These are phyloP conservation scores for Aspergillus felis DNA, from an alignment of 2,329 filamentous ascomycete genomes.

Conservation along the genomic window DNA sequence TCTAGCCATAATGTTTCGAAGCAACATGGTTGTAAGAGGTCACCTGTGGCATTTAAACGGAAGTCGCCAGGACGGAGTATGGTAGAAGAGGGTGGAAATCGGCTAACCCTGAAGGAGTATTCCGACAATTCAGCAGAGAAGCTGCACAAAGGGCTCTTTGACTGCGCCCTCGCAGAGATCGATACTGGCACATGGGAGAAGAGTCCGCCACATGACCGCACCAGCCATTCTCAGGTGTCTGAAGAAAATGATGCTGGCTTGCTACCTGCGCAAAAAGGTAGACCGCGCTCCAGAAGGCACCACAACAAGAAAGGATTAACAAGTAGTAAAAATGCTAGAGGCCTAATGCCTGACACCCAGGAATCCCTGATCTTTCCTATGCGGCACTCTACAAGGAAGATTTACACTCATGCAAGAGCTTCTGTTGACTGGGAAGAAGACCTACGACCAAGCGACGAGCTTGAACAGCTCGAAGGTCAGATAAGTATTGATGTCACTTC, in stretches of 20 bases:
- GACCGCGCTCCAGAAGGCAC: not conserved
- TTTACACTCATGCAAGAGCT: constrained; percentile 12
- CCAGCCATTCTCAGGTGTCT: not conserved
- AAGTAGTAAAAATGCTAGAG: not conserved
- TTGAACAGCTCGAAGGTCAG: not conserved
- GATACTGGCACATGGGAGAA: not conserved
- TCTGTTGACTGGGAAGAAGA: constrained; percentile 31
- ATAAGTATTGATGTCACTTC: constrained; percentile 8
- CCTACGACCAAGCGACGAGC: constrained; percentile 23
- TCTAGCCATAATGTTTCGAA: not conserved
- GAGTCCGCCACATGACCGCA: not conserved
- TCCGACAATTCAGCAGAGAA: not conserved
- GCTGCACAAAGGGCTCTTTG: not conserved
- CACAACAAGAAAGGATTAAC: not conserved
- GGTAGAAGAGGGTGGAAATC: not conserved
- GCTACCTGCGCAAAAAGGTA: not conserved
- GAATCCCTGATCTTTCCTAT: constrained; percentile 14
- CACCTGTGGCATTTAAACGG: not conserved
- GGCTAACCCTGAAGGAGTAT: too few relatives aligned
- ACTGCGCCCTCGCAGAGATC: not conserved
- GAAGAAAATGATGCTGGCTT: not conserved
- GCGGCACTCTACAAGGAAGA: constrained; percentile 14
- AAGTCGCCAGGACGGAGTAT: not conserved
- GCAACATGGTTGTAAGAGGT: too few relatives aligned
- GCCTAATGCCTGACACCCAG: constrained; percentile 10